Base-by-base conservation (phyloP, 2,329 filamentous ascomycete species). In the Verticillium zaregamsianum region DNA sequence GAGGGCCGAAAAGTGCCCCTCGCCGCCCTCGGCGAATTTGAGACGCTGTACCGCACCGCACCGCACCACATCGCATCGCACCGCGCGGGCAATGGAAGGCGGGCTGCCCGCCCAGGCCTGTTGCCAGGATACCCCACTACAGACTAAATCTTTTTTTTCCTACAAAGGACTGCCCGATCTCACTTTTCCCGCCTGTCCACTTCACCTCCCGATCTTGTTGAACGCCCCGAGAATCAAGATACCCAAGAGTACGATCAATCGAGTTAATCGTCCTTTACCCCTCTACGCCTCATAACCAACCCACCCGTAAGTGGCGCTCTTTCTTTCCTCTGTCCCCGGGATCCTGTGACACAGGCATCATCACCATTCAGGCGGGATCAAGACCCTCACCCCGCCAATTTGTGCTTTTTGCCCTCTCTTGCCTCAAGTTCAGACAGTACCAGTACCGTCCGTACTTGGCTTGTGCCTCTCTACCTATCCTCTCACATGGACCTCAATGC, bases 111-210 rank as follows among this genome's bases (percentile, higher is more conserved):
- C 45, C 45, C n/a, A 25, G 45, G 7, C 45, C 33, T 28, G 28
- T 23, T 52, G 45, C 45, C 45, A 52, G 45, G 45, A 52, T 52
- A 52, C 45, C 45, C 45, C 45, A 52, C 45, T 25, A 52, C 45
- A 52, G 45, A 52, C 45, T 52, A 52, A 52, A 52, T 52, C 45
- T 52, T 52, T 52, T 52, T 52, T 52, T 52, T 52, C 45, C 45
- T 52, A 52, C 45, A 52, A 52, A 52, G 45, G 45, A 52, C 45
- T 52, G 45, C 45, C 45, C 45, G 45, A 52, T 52, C 45, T 52
- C 45, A 52, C 45, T 52, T 52, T 52, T 52, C 45, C 45, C 45
- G 45, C 45, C 45, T 15, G 45, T 8, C 45, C 20, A 52, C 45
- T 14, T 52, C 45, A 52, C 7, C 45, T 52, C 45, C 45, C 45